Evolutionary conservation across 2,329 filamentous ascomycete species (phyloP).

Genomic region (Botrytis deweyae): DNA sequence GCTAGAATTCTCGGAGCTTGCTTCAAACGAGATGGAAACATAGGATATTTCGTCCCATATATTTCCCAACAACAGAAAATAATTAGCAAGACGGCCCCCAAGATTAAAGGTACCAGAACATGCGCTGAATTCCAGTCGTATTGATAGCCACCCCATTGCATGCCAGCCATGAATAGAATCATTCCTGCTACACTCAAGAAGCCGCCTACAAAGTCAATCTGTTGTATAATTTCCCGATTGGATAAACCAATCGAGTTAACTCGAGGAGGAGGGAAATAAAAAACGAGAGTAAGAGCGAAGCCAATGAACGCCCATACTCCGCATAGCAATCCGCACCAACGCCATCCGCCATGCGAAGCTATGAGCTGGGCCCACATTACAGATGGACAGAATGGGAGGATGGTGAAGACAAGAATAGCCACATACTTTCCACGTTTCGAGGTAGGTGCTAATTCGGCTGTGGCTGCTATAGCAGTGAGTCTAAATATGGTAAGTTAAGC

Average conservation of each 20-base stretch:
- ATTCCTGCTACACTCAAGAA: conserved; percentile 50
- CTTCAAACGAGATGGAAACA: conserved; percentile 53
- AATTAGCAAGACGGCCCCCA: conserved; percentile 49
- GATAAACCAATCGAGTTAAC: conserved; percentile 44
- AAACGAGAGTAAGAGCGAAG: conserved; percentile 50
- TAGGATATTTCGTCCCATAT: conserved; percentile 49
- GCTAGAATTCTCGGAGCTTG: conserved; percentile 50
- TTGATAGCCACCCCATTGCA: conserved; percentile 57
- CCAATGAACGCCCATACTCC: conserved; percentile 53
- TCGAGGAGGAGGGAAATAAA: conserved; percentile 54
- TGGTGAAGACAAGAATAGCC: conserved; percentile 58
- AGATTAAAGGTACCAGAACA: conserved; percentile 53
- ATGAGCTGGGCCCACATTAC: conserved; percentile 60
- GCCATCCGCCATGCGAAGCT: conserved; percentile 49
- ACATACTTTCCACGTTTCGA: conserved; percentile 63
- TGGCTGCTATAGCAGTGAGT: conserved; percentile 65
- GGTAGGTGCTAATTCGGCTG: conserved; percentile 66
- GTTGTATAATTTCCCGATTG: conserved; percentile 43
- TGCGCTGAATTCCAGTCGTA: conserved; percentile 56
- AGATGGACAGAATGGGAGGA: conserved; percentile 60
- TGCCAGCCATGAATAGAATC: conserved; percentile 51
- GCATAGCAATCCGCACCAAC: conserved; percentile 55
- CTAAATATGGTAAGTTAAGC: conserved; percentile 45
- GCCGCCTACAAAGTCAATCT: conserved; percentile 53
- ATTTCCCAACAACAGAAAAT: conserved; percentile 54